Base-by-base conservation (phyloP, 2,329 filamentous ascomycete genomes). In the Alternaria tenuissima region DNA sequence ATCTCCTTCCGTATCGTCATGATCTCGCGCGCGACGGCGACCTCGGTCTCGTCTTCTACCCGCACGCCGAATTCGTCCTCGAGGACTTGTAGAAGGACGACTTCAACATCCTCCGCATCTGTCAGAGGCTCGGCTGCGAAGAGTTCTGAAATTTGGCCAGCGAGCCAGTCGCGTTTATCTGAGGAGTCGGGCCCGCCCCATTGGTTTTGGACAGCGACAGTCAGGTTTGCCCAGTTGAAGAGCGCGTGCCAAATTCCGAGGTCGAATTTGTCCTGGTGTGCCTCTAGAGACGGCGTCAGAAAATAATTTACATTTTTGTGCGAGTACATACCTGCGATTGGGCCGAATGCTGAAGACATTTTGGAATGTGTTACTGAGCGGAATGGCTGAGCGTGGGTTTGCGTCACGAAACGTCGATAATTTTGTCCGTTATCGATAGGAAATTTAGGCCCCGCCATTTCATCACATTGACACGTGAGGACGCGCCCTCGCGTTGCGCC, bases 131-230 rank as follows among this genome's bases (percentile, higher is more conserved):
- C 80, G 18, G 64, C 67, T 3, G 73, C 83, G 69, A 97, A 90
- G 64, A 97, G 87, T 26, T 97, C 92, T 60, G 89, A 90, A 54
- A 98, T 85, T 43, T 91, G 91, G 65, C 93, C 94, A 52, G 92
- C 94, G 73, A 99, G 92, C 94, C 94, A 98, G 84, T 97, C 94
- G 73, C 94, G 91, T 83, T 98, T 98, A 80, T 96, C 93, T 62
- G 85, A 79, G 22, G 89, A 90, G 74, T 93, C 89, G 41, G 92
- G 88, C 2, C 94, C 95, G 71, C 94, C 95, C 91, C 94, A 97
- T 80, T 88, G 85, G 78, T 92, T 93, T 76, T 91, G 87, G 44
- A 97, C 92, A 47, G 95, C 93, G 75, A 97, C 88, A 49, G 90
- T 91, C 55, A 99, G 89, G 32, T 92, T 90, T 7, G 91, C 89